Evolutionary conservation across 345 rosid genomes (phyloP), one percentile per base, ranked within the genome.

Genomic region (Moricandia arvensis): DNA sequence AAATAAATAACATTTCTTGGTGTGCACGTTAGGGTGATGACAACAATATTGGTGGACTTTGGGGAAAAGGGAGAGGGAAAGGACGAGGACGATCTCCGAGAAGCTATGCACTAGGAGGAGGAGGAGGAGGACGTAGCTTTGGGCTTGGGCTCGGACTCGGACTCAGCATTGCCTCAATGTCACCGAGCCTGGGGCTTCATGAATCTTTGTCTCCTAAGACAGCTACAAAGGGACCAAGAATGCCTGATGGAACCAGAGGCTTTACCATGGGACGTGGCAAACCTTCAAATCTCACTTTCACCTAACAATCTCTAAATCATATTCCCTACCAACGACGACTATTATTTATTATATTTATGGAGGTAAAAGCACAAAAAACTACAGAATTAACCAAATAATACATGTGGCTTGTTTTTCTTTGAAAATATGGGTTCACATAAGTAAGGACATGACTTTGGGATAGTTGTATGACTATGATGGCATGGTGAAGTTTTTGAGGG

Each of bases 191-290:
- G 1, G 38, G 71, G 17, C 87, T 66, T 38, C 69, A 70, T 37
- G 91, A 84, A 65, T 80, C 86, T 29, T 72, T 74, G 16, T 77
- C 72, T 31, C 45, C 82, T 0, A 91, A 88, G 53, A 87, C 82
- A 43, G 68, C 80, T 31, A 75, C 79, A 0, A 90, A 80, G 82
- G 88, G 96, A 24, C 97, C 97, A 21, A 89, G 93, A 80, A 94
- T 90, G 91, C 96, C 93, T 26, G 96, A 89, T 51, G 96, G 96
- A 69, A 89, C 96, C 10, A 78, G 86, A 75, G 96, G 96, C 11
- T 90, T 94, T 80, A 78, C 87, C 24, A 82, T 88, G 89, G 98
- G 98, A 8, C 85, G 98, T 61, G 98, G 98, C 86, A 94, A 89
- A 82, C 83, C 90, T 61, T 66, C 63, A 7, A 31, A 35, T 78